These are phyloP conservation scores for Cladosporium sp. DNA, from an alignment of 2,329 filamentous ascomycete species.

Conservation along the genomic window DNA sequence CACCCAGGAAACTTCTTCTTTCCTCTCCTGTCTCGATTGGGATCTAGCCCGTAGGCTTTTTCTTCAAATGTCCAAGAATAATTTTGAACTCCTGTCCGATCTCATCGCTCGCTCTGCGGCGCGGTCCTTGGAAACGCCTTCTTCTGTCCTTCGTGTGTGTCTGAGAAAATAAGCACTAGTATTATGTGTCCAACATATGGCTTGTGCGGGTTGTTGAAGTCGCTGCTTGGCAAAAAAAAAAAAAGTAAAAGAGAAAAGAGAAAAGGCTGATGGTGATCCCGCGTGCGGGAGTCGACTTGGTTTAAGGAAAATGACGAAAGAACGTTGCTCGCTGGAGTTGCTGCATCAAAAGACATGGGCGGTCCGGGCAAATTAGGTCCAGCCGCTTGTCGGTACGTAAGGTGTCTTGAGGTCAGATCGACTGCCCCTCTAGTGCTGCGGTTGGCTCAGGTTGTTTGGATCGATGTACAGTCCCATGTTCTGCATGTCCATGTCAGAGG, in stretches of 20 bases:
- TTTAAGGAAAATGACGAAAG: constrained; percentile 12
- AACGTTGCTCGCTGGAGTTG: constrained; percentile 4
- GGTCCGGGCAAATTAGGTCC: not conserved
- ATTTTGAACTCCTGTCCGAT: not conserved
- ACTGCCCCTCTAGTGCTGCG: constrained; percentile 4
- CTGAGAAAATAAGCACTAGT: constrained; percentile 15
- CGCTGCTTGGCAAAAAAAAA: constrained; percentile 4
- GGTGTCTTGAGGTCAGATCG: constrained; percentile 3
- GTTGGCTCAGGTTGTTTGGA: constrained; percentile 33
- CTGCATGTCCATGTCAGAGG: constrained; percentile 36
- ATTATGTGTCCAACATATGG: constrained; percentile 13
- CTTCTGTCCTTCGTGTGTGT: not conserved
- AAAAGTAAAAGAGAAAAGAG: not conserved
- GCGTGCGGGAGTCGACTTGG: not conserved
- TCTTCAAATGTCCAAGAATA: too few relatives aligned
- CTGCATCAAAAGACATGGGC: constrained; percentile 10
- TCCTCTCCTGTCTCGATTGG: constrained; percentile 1
- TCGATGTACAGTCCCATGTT: constrained; percentile 45
- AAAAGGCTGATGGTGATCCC: not conserved
- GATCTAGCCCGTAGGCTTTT: constrained; percentile 5
- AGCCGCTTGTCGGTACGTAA: constrained; percentile 5
- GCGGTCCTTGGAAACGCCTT: constrained; percentile 3
- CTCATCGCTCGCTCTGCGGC: constrained; percentile 12
- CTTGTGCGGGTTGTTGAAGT: constrained; percentile 7
- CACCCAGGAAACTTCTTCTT: not conserved